Evolutionary conservation across 306 rosid species (phyloP).

Genomic region (Crotalaria pallida): DNA sequence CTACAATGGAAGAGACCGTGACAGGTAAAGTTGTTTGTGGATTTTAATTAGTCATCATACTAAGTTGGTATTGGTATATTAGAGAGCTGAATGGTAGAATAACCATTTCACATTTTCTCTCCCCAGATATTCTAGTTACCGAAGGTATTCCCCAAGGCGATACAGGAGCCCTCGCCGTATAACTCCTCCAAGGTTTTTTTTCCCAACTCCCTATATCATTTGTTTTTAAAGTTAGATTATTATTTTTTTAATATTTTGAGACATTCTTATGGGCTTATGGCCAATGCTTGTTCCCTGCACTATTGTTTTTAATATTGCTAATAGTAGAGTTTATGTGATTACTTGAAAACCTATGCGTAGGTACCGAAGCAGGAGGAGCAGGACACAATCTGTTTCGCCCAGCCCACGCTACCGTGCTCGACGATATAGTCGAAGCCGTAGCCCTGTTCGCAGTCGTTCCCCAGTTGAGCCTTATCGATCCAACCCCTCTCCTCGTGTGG

Average conservation of each 20-base stretch:
- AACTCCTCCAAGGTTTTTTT: conserved; percentile 75
- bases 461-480: conserved; percentile 50
- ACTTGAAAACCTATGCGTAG: conserved; percentile 32
- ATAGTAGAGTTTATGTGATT: background rate
- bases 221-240: background rate
- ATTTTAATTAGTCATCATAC: background rate
- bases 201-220: background rate
- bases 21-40: conserved; percentile 45
- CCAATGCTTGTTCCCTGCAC: background rate
- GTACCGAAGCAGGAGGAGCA: conserved; percentile 84
- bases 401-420: conserved; percentile 69
- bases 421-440: conserved; percentile 56
- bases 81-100: background rate
- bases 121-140: conserved; percentile 62
- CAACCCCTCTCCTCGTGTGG: conserved; percentile 48
- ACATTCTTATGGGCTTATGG: background rate
- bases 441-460: conserved; percentile 55
- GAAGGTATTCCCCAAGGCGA: conserved; percentile 92
- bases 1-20: conserved; percentile 83
- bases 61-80: conserved; percentile 18
- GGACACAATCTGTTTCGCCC: conserved; percentile 70
- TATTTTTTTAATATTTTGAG: background rate
- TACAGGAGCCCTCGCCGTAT: conserved; percentile 91
- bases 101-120: background rate
- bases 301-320: background rate